phyloP scores from a whole-genome alignment of 352 stramenopile species.

The Phytophthora quininea region DNA sequence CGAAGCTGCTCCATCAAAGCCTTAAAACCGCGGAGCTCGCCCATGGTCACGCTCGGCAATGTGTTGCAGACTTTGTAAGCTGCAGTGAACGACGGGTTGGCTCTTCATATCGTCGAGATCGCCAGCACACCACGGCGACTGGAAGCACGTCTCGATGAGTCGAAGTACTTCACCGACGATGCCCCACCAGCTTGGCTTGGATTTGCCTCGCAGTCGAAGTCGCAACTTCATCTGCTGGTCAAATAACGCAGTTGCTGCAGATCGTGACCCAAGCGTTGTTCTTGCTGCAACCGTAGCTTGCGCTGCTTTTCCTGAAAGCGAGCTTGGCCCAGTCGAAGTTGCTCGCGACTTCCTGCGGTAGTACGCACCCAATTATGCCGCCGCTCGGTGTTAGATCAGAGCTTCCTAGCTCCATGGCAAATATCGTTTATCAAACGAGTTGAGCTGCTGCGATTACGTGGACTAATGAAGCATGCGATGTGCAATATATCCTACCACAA shows the following conservation, averaged over 20 bases:
- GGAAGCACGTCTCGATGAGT: slow-evolving; percentile 14
- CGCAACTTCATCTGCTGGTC: slow-evolving; percentile 5
- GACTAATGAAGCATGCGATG: no score
- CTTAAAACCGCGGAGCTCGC: background rate
- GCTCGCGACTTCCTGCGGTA: slow-evolving; percentile 11
- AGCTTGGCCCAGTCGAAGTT: slow-evolving; percentile 25
- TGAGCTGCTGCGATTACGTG: no score
- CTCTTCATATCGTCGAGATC: background rate
- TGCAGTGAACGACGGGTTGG: background rate
- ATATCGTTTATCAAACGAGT: no score
- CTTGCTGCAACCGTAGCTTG: background rate
- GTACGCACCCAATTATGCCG: slow-evolving; percentile 5
- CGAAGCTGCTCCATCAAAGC: background rate
- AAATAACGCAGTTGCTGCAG: slow-evolving; percentile 12
- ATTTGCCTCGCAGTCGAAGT: background rate
- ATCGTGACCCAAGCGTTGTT: background rate
- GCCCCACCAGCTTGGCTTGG: slow-evolving; percentile 1
- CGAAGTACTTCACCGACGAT: slow-evolving; percentile 19
- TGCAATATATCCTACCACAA: no score
- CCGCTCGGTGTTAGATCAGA: slow-evolving; percentile 1
- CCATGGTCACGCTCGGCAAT: background rate
- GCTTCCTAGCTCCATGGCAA: no score
- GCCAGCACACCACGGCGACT: background rate
- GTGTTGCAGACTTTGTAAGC: background rate
- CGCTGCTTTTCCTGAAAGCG: slow-evolving; percentile 23